Conservation (phyloP, 2,329 filamentous ascomycete genomes). For the Orbilia oligospora region DNA sequence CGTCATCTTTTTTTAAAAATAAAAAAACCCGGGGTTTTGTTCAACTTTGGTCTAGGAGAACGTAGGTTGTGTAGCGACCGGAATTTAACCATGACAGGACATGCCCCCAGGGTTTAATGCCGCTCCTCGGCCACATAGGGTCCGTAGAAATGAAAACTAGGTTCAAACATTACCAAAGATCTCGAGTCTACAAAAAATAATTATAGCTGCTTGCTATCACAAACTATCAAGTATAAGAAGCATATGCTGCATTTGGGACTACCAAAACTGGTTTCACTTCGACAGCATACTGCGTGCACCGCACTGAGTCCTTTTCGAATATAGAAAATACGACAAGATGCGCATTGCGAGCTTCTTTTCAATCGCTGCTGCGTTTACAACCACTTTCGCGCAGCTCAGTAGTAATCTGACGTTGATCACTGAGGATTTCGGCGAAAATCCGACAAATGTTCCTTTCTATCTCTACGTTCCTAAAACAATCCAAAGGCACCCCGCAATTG, state of each 20-base stretch:
- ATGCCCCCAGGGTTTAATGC: background rate
- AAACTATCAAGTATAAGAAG: background rate
- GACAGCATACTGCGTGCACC: too few relatives aligned
- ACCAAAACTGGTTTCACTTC: too few relatives aligned
- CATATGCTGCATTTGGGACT: too few relatives aligned
- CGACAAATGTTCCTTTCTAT: conserved; percentile 43
- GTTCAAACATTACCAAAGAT: background rate
- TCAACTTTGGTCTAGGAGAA: background rate
- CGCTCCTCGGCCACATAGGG: conserved; percentile 17
- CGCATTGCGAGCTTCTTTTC: conserved; percentile 29
- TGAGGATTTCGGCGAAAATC: conserved; percentile 53
- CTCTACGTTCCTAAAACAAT: conserved; percentile 42
- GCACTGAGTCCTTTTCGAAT: background rate
- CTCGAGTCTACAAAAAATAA: background rate
- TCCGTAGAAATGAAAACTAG: conserved; percentile 1
- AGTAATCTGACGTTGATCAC: conserved; percentile 45
- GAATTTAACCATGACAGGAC: background rate
- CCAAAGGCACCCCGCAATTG: conserved; percentile 15
- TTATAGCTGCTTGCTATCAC: too few relatives aligned
- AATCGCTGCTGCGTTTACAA: conserved; percentile 16
- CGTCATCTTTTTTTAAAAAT: too few relatives aligned
- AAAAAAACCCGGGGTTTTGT: too few relatives aligned
- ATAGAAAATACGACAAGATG: conserved; percentile 10
- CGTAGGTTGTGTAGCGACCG: background rate
- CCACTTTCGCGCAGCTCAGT: conserved; percentile 26